Evolutionary conservation across 768 basidiomycete genomes (phyloP).

Genomic region (Candolleomyces eurysporus): DNA sequence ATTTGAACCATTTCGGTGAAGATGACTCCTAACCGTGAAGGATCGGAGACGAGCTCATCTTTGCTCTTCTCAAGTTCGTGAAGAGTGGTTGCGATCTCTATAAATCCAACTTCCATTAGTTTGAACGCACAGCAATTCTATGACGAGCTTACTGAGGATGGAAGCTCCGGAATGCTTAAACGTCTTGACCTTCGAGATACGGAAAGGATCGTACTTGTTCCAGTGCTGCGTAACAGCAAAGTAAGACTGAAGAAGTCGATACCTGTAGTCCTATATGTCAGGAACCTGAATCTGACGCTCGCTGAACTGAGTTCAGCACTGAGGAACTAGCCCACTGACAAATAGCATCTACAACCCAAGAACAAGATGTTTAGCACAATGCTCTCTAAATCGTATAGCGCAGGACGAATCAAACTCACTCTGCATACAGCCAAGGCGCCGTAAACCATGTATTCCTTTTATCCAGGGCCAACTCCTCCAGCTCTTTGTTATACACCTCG

Average conservation of each 20-base stretch:
- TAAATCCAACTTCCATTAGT: background rate
- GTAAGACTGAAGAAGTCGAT: constrained; percentile 76
- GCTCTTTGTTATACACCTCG: constrained; percentile 74
- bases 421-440: constrained; percentile 94
- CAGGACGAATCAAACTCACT: constrained; percentile 49
- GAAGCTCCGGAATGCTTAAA: constrained; percentile 78
- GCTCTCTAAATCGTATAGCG: background rate
- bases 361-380: background rate
- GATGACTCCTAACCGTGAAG: constrained; percentile 56
- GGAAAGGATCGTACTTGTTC: constrained; percentile 82
- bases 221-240: constrained; percentile 69
- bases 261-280: constrained; percentile 41
- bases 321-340: constrained; percentile 42
- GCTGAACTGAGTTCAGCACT: background rate
- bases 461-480: constrained; percentile 46
- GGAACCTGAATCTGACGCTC: constrained; percentile 1
- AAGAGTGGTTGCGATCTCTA: constrained; percentile 76
- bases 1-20: constrained; percentile 89
- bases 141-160: constrained; percentile 60
- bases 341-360: constrained; percentile 58
- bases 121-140: background rate
- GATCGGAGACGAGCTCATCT: constrained; percentile 40
- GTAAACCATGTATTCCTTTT: constrained; percentile 80
- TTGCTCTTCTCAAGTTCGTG: constrained; percentile 59
- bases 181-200: constrained; percentile 71